Conservation (phyloP, 306 rosid genomes). For the Fagus sylvatica region DNA sequence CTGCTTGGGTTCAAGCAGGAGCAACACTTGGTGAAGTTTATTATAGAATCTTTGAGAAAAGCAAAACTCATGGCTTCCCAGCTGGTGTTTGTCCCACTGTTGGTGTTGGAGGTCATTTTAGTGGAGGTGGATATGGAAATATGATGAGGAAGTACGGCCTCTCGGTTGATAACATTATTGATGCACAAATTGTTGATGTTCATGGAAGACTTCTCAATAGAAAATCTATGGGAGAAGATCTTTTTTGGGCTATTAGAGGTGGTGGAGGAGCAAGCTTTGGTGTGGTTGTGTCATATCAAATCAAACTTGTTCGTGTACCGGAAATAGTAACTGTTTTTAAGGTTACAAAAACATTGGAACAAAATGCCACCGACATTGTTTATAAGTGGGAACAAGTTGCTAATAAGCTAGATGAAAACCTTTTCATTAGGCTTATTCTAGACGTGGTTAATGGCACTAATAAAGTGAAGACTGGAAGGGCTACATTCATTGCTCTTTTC, state of each 20-base stretch:
- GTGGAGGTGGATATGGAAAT: slow-evolving; percentile 47
- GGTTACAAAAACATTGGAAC: slow-evolving; percentile 15
- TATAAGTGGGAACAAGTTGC: slow-evolving; percentile 31
- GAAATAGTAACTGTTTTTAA: slow-evolving; percentile 33
- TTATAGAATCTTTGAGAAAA: slow-evolving; percentile 35
- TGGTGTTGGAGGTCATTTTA: slow-evolving; percentile 43
- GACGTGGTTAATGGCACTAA: slow-evolving; percentile 15
- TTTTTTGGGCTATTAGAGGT: slow-evolving; percentile 44
- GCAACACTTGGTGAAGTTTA: slow-evolving; percentile 47
- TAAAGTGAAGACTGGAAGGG: slow-evolving; percentile 19
- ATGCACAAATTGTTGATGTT: slow-evolving; percentile 34
- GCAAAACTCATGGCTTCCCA: slow-evolving; percentile 41
- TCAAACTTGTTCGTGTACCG: slow-evolving; percentile 37
- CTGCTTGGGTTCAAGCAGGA: slow-evolving; percentile 66
- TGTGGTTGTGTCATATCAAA: slow-evolving; percentile 39
- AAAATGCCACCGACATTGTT: slow-evolving; percentile 30
- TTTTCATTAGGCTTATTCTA: slow-evolving; percentile 38
- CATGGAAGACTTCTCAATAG: slow-evolving; percentile 36
- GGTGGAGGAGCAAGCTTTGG: slow-evolving; percentile 47
- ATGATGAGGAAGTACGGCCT: slow-evolving; percentile 54
- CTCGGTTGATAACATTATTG: slow-evolving; percentile 36
- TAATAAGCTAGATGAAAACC: slow-evolving; percentile 30
- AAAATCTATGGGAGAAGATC: slow-evolving; percentile 46
- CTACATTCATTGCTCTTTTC: slow-evolving; percentile 27
- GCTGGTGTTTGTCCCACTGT: slow-evolving; percentile 45